Conservation (phyloP, 192 early-diverging fungal species). For the Cladochytrium replicatum region DNA sequence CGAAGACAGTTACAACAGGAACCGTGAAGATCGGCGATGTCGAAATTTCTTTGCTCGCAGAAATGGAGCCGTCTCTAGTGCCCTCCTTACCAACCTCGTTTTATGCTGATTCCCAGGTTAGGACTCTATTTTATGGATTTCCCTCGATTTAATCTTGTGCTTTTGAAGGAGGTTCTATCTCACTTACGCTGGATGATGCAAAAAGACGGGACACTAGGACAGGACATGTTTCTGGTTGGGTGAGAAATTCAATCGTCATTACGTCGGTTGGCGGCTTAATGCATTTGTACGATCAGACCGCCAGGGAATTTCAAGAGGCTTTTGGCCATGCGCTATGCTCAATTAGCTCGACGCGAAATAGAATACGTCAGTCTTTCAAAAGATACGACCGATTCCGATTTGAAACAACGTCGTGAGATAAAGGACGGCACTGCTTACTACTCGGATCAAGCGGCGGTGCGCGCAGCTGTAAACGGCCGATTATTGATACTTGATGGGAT, state of each 20-base stretch:
- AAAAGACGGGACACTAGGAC: slow-evolving; percentile 65
- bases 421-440: slow-evolving; percentile 52
- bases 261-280: background rate
- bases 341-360: slow-evolving; percentile 54
- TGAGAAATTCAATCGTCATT: slow-evolving; percentile 5
- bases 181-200: slow-evolving; percentile 70
- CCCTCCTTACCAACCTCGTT: no score
- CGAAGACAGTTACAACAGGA: no score
- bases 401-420: slow-evolving; percentile 75
- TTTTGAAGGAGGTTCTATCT: slow-evolving; percentile 32
- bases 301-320: slow-evolving; percentile 58
- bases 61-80: no score
- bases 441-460: slow-evolving; percentile 51
- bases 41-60: no score
- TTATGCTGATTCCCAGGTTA: no score
- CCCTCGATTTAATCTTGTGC: no score
- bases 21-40: no score
- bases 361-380: slow-evolving; percentile 66
- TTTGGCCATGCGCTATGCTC: slow-evolving; percentile 59
- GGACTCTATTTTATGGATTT: no score
- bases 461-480: slow-evolving; percentile 34
- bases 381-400: slow-evolving; percentile 63
- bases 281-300: slow-evolving; percentile 26
- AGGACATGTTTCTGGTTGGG: slow-evolving; percentile 77
- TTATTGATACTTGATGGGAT: slow-evolving; percentile 40